Conservation (phyloP, 2,329 filamentous ascomycete genomes). For the Hypoxylon sp. region DNA sequence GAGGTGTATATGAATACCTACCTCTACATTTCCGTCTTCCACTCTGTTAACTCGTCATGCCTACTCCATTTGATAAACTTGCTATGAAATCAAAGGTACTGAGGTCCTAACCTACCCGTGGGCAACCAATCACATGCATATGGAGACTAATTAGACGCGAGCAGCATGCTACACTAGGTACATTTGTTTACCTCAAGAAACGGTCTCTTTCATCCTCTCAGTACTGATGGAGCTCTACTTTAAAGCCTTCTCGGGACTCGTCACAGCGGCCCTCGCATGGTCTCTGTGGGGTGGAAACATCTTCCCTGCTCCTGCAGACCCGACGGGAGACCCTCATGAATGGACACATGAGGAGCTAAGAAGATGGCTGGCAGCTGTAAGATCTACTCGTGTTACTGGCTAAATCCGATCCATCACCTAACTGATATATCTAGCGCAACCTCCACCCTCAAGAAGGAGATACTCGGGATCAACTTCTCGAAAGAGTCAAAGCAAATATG, state of each 20-base stretch:
- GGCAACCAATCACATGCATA: not conserved
- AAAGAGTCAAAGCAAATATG: conserved; percentile 78
- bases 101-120: not conserved
- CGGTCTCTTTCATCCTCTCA: conserved; percentile 16
- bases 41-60: conserved; percentile 64
- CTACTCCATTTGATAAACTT: conserved; percentile 73
- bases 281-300: conserved; percentile 88
- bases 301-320: conserved; percentile 81
- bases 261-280: conserved; percentile 86
- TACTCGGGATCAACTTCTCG: conserved; percentile 73
- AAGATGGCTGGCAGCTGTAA: conserved; percentile 84
- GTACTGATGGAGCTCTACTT: conserved; percentile 48
- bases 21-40: not conserved
- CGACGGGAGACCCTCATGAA: conserved; percentile 75
- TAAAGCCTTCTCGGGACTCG: conserved; percentile 82
- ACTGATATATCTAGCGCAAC: conserved; percentile 65
- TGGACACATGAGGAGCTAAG: conserved; percentile 88
- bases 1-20: conserved; percentile 11
- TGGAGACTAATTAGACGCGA: conserved; percentile 23
- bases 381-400: conserved; percentile 51
- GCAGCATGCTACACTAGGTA: conserved; percentile 79
- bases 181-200: conserved; percentile 22
- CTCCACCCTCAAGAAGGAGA: conserved; percentile 71
- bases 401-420: conserved; percentile 10
- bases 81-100: conserved; percentile 78